A percentile compares a stretch with the other conserved stretches of the same genome.
phyloP scores from a whole-genome alignment of 306 rosid genomes.

The Delonix regia region DNA sequence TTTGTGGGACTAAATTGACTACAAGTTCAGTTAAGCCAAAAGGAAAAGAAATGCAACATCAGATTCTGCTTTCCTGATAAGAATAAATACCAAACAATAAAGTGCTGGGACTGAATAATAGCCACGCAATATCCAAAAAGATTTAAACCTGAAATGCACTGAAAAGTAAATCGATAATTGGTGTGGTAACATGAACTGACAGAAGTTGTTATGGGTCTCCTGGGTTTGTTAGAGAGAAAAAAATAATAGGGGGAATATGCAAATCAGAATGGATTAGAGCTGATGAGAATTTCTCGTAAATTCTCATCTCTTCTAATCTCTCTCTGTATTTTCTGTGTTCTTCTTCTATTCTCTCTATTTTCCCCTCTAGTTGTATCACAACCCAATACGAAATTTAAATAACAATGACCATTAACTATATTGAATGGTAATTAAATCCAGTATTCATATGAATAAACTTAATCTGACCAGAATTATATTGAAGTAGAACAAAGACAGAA shows the following conservation, averaged over 20 bases:
- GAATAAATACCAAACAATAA: not conserved
- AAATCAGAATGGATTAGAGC: no score
- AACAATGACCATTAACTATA: not conserved
- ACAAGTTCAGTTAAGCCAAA: not conserved
- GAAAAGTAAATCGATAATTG: no score
- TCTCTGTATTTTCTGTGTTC: no score
- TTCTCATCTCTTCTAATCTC: no score
- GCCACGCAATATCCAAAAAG: not conserved
- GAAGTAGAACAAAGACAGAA: not conserved
- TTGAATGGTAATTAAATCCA: not conserved
- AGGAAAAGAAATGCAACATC: not conserved
- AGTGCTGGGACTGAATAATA: not conserved
- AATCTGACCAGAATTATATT: not conserved
- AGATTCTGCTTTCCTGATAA: not conserved
- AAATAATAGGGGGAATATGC: no score
- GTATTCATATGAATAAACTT: not conserved
- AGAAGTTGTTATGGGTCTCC: no score
- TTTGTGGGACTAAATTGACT: not conserved
- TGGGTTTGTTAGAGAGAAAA: no score
- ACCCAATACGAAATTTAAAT: not conserved
- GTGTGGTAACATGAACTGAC: no score
- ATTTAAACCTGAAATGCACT: not conserved
- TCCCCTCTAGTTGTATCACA: no score
- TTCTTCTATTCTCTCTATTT: no score
- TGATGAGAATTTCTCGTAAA: no score